phyloP scores from a whole-genome alignment of 2,329 filamentous ascomycete genomes.

The Macrophomina pseudophaseolina region DNA sequence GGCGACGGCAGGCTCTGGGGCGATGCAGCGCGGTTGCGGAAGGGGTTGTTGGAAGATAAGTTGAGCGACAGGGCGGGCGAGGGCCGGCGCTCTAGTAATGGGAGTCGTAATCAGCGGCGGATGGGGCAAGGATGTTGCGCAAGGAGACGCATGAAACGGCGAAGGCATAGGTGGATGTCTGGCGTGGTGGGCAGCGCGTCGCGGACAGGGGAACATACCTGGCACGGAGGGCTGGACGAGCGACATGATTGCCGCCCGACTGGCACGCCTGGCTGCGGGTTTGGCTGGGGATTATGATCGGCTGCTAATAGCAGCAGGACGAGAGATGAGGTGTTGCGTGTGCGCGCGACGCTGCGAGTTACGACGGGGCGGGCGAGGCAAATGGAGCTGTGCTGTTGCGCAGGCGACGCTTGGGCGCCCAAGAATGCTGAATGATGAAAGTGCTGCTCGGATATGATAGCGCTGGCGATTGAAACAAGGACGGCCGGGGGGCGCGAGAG shows the following conservation, averaged over 20 bases:
- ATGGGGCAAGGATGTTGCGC: conserved; percentile 31
- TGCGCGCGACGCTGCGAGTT: conserved; percentile 10
- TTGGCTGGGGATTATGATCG: conserved; percentile 21
- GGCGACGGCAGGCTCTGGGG: conserved; percentile 43
- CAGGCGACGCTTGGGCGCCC: conserved; percentile 24
- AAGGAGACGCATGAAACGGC: conserved; percentile 27
- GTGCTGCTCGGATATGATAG: conserved; percentile 24
- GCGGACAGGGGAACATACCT: conserved; percentile 42
- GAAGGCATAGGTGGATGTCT: conserved; percentile 22
- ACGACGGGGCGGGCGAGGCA: conserved; percentile 1
- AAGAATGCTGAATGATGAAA: conserved; percentile 25
- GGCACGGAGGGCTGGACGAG: conserved; percentile 49
- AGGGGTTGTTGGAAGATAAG: conserved; percentile 78
- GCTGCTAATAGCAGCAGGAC: conserved; percentile 11
- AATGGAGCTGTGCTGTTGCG: conserved; percentile 12
- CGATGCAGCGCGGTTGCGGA: conserved; percentile 73
- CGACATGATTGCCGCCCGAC: conserved; percentile 44
- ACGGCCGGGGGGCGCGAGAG: conserved; percentile 1
- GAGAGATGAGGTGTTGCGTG: conserved; percentile 23
- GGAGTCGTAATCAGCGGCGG: conserved; percentile 33
- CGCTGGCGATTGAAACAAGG: conserved; percentile 19
- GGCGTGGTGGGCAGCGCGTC: conserved; percentile 20
- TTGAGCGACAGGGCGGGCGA: conserved; percentile 66
- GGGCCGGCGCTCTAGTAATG: conserved; percentile 47
- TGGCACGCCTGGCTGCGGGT: neutral